Conservation (phyloP, 306 rosid species). For the Prosopis cineraria region DNA sequence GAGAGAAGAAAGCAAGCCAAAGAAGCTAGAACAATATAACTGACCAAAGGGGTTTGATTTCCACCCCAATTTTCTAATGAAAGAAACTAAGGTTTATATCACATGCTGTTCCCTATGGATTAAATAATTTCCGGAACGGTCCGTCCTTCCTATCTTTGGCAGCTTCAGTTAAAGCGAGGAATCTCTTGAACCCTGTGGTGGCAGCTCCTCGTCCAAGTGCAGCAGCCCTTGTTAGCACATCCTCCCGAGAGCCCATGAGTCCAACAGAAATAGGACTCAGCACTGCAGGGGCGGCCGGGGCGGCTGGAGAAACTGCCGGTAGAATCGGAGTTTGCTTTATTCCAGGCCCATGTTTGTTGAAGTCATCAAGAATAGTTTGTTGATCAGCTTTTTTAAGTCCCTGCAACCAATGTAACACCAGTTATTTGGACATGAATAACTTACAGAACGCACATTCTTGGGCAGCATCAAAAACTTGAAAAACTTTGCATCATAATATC, state of each 20-base stretch:
- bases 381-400: slow-evolving; percentile 91
- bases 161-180: slow-evolving; percentile 98
- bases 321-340: slow-evolving; percentile 70
- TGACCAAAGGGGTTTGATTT: slow-evolving; percentile 6
- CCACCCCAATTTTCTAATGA: neutral
- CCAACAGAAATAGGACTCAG: slow-evolving; percentile 58
- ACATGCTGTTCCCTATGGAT: slow-evolving; percentile 47
- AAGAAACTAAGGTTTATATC: slow-evolving; percentile 22
- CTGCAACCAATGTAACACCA: slow-evolving; percentile 48
- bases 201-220: slow-evolving; percentile 99
- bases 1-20: neutral
- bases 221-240: slow-evolving; percentile 93
- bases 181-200: slow-evolving; percentile 94
- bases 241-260: slow-evolving; percentile 66
- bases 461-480: neutral
- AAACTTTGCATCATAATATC: slow-evolving; percentile 3
- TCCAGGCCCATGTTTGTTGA: slow-evolving; percentile 90
- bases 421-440: neutral
- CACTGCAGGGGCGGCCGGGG: slow-evolving; percentile 51
- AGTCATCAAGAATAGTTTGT: slow-evolving; percentile 90
- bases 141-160: slow-evolving; percentile 96
- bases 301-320: slow-evolving; percentile 49
- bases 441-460: slow-evolving; percentile 15
- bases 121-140: slow-evolving; percentile 93
- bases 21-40: neutral